A percentile compares a stretch with the other conserved stretches of the same genome.
These are phyloP conservation scores for Taphrina communis DNA, from an alignment of 1,139 yeast species.

Conservation along the genomic window DNA sequence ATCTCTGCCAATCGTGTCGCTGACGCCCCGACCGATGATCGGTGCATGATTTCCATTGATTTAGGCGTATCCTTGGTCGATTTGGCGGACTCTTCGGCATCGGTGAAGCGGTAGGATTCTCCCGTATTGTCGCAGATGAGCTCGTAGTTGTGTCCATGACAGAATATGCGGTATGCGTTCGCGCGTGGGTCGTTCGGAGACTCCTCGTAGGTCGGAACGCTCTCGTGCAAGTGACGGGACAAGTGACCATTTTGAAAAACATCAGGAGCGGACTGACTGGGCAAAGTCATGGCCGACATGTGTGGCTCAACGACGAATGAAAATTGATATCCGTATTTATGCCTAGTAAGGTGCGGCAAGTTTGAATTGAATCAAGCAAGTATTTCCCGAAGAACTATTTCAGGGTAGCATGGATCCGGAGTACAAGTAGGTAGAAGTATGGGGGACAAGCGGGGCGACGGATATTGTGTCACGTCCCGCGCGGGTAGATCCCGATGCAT, in stretches of 20 bases:
- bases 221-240: constrained; percentile 11
- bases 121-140: constrained; percentile 10
- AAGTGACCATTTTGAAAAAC: background rate
- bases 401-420: too few relatives aligned
- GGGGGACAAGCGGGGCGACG: constrained; percentile 8
- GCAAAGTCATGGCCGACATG: background rate
- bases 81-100: background rate
- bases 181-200: constrained; percentile 26
- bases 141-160: background rate
- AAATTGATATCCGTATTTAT: too few relatives aligned
- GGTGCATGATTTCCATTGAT: constrained; percentile 2
- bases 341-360: too few relatives aligned
- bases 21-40: background rate
- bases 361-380: too few relatives aligned
- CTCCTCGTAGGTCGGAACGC: constrained; percentile 21
- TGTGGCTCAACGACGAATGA: background rate
- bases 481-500: background rate
- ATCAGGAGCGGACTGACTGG: background rate
- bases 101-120: constrained; percentile 4
- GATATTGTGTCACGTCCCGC: background rate
- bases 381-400: too few relatives aligned
- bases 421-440: too few relatives aligned
- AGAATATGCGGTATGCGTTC: constrained; percentile 17
- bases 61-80: background rate
- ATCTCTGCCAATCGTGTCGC: background rate